These are phyloP conservation scores for Alternaria ventricosa DNA, from an alignment of 2,329 filamentous ascomycete species.

Conservation along the genomic window DNA sequence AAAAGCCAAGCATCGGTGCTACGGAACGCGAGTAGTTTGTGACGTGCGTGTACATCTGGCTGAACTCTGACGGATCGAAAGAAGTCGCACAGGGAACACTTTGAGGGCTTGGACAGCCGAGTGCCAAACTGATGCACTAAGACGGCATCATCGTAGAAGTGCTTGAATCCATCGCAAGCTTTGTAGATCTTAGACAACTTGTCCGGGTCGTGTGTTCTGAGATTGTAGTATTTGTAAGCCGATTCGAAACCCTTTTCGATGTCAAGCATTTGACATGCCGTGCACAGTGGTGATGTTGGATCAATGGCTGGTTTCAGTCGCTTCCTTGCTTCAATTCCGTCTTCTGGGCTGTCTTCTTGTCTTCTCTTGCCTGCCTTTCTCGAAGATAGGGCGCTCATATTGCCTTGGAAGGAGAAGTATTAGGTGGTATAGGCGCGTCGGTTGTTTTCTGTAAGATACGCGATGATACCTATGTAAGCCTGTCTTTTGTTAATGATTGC, in stretches of 20 bases:
- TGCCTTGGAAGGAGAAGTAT: background rate
- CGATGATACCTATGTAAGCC: too few relatives aligned
- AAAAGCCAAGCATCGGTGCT: constrained; percentile 18
- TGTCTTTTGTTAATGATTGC: too few relatives aligned
- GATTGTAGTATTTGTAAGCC: background rate
- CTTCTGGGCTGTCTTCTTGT: background rate
- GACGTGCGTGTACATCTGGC: constrained; percentile 4
- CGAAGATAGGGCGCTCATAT: background rate
- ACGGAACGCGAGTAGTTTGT: constrained; percentile 21
- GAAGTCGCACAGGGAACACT: constrained; percentile 5
- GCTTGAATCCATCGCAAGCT: background rate
- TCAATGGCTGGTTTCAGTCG: background rate
- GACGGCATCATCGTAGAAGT: constrained; percentile 4
- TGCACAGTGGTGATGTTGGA: background rate
- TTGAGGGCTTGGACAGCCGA: background rate
- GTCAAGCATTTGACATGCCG: constrained; percentile 3
- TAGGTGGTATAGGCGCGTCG: background rate
- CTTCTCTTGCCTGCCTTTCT: background rate
- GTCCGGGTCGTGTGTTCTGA: background rate
- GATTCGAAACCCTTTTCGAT: constrained; percentile 5
- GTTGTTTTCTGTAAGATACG: too few relatives aligned
- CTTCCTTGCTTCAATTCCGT: background rate
- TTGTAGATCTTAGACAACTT: background rate
- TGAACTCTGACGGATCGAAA: constrained; percentile 9
- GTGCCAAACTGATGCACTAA: constrained; percentile 4